Base-by-base conservation (phyloP, 768 basidiomycete species). In the Pleurotus citrinopileatus region DNA sequence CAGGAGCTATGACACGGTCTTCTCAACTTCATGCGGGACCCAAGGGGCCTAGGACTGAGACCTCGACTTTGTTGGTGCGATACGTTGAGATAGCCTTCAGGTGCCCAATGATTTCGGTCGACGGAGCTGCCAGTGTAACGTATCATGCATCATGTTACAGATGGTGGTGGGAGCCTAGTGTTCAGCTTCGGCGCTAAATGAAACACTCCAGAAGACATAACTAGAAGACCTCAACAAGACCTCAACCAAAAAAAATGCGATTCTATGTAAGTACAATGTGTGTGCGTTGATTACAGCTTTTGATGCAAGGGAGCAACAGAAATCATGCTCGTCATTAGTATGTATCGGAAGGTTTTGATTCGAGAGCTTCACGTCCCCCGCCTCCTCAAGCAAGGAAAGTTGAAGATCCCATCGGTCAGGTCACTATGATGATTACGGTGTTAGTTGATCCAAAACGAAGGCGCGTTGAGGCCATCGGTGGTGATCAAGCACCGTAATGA, bases 391-490 rank as follows among this genome's bases (percentile, higher is more conserved):
- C 59, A 58, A 58, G 77, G 81, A 78, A 83, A 79, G 80, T 84
- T 84, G 79, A 82, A 84, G 79, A 80, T 82, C 83, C 79, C 72
- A 73, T 75, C 76, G 69, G 74, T 71, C 75, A 72, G 71, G 75
- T 72, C 69, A 66, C 9, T 34, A 34, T 34, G 32, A 34, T n/a
- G 32, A 9, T n/a, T 65, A 68, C 74, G 75, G 78, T 53, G 22
- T 17, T 5, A 44, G 43, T 12, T 44, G 22, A 44, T 27, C 28
- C 26, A 28, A 27, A 27, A 42, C 78, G 76, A 83, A 79, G 83
- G 84, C 84, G 74, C 85, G 86, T 87, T 87, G 86, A 87, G 86
- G 86, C 86, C 85, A 71, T 80, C n/a, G 77, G 72, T 69, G 8
- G 13, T 67, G 59, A 64, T 56, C 63, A 69, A 66, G 65, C 65